These are phyloP conservation scores for Verticillium nonalfalfae DNA, from an alignment of 2,329 filamentous ascomycete species.

Conservation along the genomic window DNA sequence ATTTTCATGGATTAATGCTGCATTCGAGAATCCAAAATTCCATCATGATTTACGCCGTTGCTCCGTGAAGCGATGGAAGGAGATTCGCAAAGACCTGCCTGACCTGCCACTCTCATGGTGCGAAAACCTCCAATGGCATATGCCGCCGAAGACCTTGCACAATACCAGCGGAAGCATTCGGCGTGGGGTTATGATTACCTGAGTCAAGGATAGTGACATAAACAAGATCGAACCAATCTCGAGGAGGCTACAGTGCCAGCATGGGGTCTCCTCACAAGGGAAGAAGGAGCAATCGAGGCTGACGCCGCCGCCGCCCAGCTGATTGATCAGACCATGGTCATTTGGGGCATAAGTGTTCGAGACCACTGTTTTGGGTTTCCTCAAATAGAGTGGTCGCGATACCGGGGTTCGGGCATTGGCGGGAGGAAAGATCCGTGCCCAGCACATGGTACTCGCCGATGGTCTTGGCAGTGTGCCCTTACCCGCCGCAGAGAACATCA, in stretches of 20 bases:
- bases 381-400: conserved; percentile 9
- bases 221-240: conserved; percentile 15
- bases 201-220: conserved; percentile 13
- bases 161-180: conserved; percentile 2
- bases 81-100: conserved; percentile 15
- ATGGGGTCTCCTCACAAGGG: conserved; percentile 11
- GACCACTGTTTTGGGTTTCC: conserved; percentile 10
- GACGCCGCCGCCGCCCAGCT: conserved; percentile 15
- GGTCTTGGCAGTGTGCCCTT: conserved; percentile 18
- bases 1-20: conserved; percentile 25
- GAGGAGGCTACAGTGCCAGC: conserved; percentile 12
- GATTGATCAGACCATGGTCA: conserved; percentile 10
- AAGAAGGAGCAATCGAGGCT: conserved; percentile 24
- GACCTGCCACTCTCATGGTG: conserved; percentile 17
- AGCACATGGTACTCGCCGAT: conserved; percentile 22
- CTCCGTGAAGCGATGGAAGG: conserved; percentile 19
- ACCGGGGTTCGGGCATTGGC: conserved; percentile 8
- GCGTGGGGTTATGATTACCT: conserved; percentile 20
- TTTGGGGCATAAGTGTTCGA: conserved; percentile 10
- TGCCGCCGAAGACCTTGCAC: conserved; percentile 15
- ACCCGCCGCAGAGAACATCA: conserved; percentile 15
- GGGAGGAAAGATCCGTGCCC: conserved; percentile 10
- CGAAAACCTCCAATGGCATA: conserved; percentile 17
- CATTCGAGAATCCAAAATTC: conserved; percentile 14
- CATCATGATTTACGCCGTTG: conserved; percentile 22